Conservation (phyloP, 2,329 filamentous ascomycete genomes). For the Penicillium sp. region DNA sequence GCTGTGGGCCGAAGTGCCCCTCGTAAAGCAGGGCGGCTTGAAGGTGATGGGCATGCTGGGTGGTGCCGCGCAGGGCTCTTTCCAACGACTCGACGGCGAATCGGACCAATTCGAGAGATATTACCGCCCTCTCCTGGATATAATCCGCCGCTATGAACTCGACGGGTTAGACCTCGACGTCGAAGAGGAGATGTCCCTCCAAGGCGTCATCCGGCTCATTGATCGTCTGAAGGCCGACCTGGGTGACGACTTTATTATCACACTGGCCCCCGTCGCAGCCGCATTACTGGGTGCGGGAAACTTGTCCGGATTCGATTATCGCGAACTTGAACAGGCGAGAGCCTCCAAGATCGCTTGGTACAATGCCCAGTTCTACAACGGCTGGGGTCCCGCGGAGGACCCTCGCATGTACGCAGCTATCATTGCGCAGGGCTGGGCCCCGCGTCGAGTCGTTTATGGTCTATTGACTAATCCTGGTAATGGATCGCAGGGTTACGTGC, state of each 20-base stretch:
- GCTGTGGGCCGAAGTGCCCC: constrained; percentile 72
- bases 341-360: constrained; percentile 73
- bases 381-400: constrained; percentile 67
- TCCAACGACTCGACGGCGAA: constrained; percentile 55
- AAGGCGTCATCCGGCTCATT: constrained; percentile 62
- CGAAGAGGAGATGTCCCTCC: constrained; percentile 68
- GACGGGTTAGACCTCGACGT: constrained; percentile 75
- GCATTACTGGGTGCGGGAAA: constrained; percentile 60
- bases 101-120: constrained; percentile 64
- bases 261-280: constrained; percentile 74
- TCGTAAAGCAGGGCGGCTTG: constrained; percentile 68
- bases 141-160: constrained; percentile 59
- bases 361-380: constrained; percentile 90
- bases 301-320: constrained; percentile 78
- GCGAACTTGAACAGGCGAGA: constrained; percentile 63
- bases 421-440: constrained; percentile 60
- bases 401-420: constrained; percentile 43
- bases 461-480: constrained; percentile 74
- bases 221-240: constrained; percentile 56
- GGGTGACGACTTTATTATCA: constrained; percentile 63
- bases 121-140: constrained; percentile 63
- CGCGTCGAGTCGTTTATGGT: constrained; percentile 71
- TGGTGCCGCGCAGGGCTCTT: constrained; percentile 75
- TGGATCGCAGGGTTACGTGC: constrained; percentile 61
- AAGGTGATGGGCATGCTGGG: constrained; percentile 84